A percentile compares a stretch with the other conserved stretches of the same genome.
Evolutionary conservation across 371 early-diverging fungal species (phyloP).

Genomic region (Dichotomocladium elegans): DNA sequence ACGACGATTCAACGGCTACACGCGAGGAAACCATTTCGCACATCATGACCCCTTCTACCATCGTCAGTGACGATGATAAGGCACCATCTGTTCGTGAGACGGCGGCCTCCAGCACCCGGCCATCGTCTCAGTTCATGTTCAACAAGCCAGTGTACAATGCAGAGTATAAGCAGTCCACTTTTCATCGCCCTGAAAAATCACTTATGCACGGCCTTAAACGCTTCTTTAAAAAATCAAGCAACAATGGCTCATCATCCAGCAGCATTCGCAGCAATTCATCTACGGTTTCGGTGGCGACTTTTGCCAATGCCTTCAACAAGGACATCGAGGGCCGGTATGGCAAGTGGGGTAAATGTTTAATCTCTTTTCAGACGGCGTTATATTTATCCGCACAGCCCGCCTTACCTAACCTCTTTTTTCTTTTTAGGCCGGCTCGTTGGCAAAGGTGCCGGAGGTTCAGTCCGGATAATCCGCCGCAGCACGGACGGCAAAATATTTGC

Average conservation of each 20-base stretch:
- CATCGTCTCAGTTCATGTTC: slow-evolving; percentile 43
- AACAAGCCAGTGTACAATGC: slow-evolving; percentile 44
- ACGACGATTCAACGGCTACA: not conserved
- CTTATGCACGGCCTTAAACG: slow-evolving; percentile 52
- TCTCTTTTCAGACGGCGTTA: too few relatives aligned
- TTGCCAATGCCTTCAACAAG: slow-evolving; percentile 35
- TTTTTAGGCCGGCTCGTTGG: slow-evolving; percentile 51
- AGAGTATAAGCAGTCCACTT: slow-evolving; percentile 41
- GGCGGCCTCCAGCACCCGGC: slow-evolving; percentile 12
- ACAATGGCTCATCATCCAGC: slow-evolving; percentile 7
- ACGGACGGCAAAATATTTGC: slow-evolving; percentile 60
- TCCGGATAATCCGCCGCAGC: slow-evolving; percentile 58
- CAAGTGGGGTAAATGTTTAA: slow-evolving; percentile 39
- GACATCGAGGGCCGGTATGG: slow-evolving; percentile 33
- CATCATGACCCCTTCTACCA: not conserved
- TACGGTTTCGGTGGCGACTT: slow-evolving; percentile 22
- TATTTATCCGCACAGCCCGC: too few relatives aligned
- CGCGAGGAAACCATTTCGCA: not conserved
- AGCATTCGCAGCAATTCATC: not conserved
- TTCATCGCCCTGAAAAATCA: slow-evolving; percentile 38
- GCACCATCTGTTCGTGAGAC: not conserved
- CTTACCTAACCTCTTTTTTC: not conserved
- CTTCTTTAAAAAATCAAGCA: slow-evolving; percentile 37
- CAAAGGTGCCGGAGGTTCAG: slow-evolving; percentile 72
- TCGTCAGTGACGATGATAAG: not conserved